Conservation (phyloP, 2,329 filamentous ascomycete species). For the Penicillium sumatraense region DNA sequence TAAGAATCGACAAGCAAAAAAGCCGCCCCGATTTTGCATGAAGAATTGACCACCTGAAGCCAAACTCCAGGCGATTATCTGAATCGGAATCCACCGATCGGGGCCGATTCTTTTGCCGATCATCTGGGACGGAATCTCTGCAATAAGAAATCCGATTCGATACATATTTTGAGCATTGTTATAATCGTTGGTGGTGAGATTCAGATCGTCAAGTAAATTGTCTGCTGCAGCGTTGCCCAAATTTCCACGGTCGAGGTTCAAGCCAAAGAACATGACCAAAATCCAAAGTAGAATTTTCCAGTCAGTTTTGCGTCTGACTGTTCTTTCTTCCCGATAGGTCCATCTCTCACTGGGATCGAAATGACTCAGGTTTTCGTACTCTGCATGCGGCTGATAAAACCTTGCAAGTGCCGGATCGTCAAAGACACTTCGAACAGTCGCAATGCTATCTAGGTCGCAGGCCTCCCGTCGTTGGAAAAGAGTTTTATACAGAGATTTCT, state of each 20-base stretch:
- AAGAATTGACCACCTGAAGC: slow-evolving; percentile 32
- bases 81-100: slow-evolving; percentile 35
- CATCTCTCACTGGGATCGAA: slow-evolving; percentile 38
- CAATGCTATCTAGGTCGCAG: slow-evolving; percentile 24
- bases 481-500: slow-evolving; percentile 22
- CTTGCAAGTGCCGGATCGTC: slow-evolving; percentile 47
- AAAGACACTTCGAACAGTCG: slow-evolving; percentile 40
- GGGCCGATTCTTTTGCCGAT: slow-evolving; percentile 35
- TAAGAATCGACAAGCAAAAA: slow-evolving; percentile 49
- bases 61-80: slow-evolving; percentile 35
- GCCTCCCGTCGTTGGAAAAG: slow-evolving; percentile 25
- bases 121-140: slow-evolving; percentile 38
- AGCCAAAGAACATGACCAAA: slow-evolving; percentile 53
- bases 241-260: slow-evolving; percentile 35
- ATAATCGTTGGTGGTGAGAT: slow-evolving; percentile 37
- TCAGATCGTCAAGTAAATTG: slow-evolving; percentile 31
- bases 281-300: slow-evolving; percentile 40
- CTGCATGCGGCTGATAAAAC: slow-evolving; percentile 32
- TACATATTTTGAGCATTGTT: slow-evolving; percentile 38
- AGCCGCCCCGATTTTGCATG: slow-evolving; percentile 31
- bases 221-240: slow-evolving; percentile 32
- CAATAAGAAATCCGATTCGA: slow-evolving; percentile 32
- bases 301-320: slow-evolving; percentile 35
- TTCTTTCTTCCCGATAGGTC: slow-evolving; percentile 32
- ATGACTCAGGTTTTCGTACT: slow-evolving; percentile 44